These are phyloP conservation scores for Cutaneotrichosporon arboriforme DNA, from an alignment of 1,284 basidiomycete genomes.

Conservation along the genomic window DNA sequence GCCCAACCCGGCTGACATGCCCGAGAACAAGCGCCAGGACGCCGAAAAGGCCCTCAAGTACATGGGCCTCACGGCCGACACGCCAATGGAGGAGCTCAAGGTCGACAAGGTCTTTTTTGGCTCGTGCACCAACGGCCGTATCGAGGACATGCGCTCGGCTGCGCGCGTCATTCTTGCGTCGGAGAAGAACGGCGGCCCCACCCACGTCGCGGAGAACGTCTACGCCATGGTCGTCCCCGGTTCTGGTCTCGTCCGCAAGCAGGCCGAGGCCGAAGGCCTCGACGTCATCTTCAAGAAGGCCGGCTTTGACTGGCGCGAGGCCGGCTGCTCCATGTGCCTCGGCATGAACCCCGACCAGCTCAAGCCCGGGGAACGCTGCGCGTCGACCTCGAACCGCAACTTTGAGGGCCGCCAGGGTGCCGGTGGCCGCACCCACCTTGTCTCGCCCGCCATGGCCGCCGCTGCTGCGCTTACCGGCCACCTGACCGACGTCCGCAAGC, in stretches of 20 bases:
- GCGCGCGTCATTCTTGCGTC: constrained; percentile 65
- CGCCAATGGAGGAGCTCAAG: constrained; percentile 73
- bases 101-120: constrained; percentile 95
- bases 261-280: constrained; percentile 88
- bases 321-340: constrained; percentile 95
- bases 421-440: constrained; percentile 85
- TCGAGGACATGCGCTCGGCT: constrained; percentile 89
- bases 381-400: constrained; percentile 94
- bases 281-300: constrained; percentile 87
- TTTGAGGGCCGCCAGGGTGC: constrained; percentile 91
- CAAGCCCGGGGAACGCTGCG: constrained; percentile 82
- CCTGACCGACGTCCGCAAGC: constrained; percentile 82
- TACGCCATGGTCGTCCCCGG: constrained; percentile 94
- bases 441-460: constrained; percentile 93
- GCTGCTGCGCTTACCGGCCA: constrained; percentile 86
- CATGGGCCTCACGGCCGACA: constrained; percentile 83
- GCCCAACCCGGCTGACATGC: constrained; percentile 69
- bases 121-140: constrained; percentile 94
- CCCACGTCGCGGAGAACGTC: constrained; percentile 68
- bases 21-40: constrained; percentile 65
- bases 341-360: constrained; percentile 98
- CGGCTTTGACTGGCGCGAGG: constrained; percentile 96
- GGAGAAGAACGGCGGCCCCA: constrained; percentile 42
- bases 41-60: constrained; percentile 79
- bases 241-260: constrained; percentile 88